Percentiles rank a stretch among this genome's conserved stretches.
Evolutionary conservation across 1,284 basidiomycete species (phyloP).

Genomic region (Peniophora sp.): DNA sequence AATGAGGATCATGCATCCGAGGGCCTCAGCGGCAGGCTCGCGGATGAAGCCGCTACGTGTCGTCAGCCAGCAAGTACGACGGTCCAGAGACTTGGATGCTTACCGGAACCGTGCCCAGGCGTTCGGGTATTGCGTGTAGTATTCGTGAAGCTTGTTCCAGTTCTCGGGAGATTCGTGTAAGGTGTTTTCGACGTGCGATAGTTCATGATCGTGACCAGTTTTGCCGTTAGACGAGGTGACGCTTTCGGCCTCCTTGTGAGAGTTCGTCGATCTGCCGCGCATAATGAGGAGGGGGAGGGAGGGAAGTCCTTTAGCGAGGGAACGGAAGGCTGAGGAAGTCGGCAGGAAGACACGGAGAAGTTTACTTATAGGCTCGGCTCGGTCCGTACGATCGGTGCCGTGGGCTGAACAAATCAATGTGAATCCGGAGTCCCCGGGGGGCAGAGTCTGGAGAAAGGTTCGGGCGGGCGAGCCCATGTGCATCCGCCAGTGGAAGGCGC

Average conservation of each 20-base stretch:
- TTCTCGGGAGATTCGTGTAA: neutral
- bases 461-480: too few species aligned
- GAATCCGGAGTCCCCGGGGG: too few species aligned
- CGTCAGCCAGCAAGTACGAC: neutral
- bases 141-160: constrained; percentile 8
- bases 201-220: neutral
- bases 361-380: too few species aligned
- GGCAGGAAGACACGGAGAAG: too few species aligned
- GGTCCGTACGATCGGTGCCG: too few species aligned
- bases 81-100: constrained; percentile 8
- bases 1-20: constrained; percentile 59
- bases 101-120: constrained; percentile 51
- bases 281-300: too few species aligned
- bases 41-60: constrained; percentile 35
- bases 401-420: too few species aligned
- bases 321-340: too few species aligned
- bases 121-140: constrained; percentile 37
- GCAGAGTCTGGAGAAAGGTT: too few species aligned
- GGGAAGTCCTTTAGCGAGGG: too few species aligned
- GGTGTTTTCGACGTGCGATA: neutral
- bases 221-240: neutral
- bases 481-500: too few species aligned
- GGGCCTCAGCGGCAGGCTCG: constrained; percentile 63
- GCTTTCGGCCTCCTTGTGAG: neutral
- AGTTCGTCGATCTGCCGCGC: too few species aligned